These are phyloP conservation scores for Castanea crenata DNA, from an alignment of 306 rosid species.

Conservation along the genomic window DNA sequence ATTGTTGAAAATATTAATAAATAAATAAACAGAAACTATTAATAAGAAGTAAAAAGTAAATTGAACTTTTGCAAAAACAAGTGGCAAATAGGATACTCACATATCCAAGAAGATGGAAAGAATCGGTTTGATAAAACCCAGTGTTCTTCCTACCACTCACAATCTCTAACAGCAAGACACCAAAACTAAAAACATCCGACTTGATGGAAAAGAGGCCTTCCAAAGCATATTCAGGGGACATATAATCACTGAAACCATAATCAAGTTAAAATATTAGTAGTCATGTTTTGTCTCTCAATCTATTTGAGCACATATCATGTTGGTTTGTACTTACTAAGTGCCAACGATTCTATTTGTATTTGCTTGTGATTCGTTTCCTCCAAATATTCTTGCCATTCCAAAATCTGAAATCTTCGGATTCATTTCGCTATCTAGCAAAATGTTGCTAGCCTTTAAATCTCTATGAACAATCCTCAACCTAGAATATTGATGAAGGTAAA, in stretches of 20 bases:
- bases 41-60: background rate
- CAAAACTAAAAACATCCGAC: slow-evolving; percentile 35
- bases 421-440: slow-evolving; percentile 27
- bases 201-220: slow-evolving; percentile 32
- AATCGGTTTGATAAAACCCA: slow-evolving; percentile 25
- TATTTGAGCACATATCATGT: background rate
- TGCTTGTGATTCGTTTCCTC: slow-evolving; percentile 24
- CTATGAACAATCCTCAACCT: slow-evolving; percentile 6
- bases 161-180: slow-evolving; percentile 28
- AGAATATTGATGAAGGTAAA: background rate
- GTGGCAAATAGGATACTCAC: slow-evolving; percentile 13
- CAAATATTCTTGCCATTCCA: slow-evolving; percentile 28
- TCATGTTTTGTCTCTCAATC: too few species aligned
- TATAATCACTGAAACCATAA: slow-evolving; percentile 19
- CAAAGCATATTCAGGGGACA: slow-evolving; percentile 32
- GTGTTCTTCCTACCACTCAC: slow-evolving; percentile 39
- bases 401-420: slow-evolving; percentile 37
- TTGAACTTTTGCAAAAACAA: background rate
- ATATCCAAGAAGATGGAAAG: slow-evolving; percentile 34
- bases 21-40: too few species aligned
- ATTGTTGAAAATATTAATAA: too few species aligned
- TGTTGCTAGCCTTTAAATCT: slow-evolving; percentile 31
- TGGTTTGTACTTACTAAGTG: slow-evolving; percentile 28
- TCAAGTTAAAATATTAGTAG: background rate
- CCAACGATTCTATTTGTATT: slow-evolving; percentile 29